These are phyloP conservation scores for Odontarrhena argentea DNA, from an alignment of 345 rosid species.

Conservation along the genomic window DNA sequence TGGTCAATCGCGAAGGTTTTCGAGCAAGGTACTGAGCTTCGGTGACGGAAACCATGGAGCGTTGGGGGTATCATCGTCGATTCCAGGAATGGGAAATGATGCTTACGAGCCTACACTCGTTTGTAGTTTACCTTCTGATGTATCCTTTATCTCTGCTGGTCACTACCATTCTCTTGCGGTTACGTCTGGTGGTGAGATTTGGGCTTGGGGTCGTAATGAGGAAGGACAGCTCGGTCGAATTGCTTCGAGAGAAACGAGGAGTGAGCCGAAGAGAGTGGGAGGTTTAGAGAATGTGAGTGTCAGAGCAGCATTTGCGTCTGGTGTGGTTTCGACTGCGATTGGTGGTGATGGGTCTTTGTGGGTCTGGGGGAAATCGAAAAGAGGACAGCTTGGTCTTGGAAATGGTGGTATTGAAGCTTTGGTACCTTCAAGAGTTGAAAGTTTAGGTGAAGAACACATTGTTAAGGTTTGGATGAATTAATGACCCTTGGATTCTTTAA, in stretches of 20 bases:
- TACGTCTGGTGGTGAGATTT: conserved; percentile 67
- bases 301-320: conserved; percentile 72
- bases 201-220: conserved; percentile 91
- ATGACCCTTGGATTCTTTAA: too few species aligned
- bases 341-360: conserved; percentile 85
- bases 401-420: conserved; percentile 54
- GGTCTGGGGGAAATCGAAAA: conserved; percentile 97
- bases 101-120: conserved; percentile 73
- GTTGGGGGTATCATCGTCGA: conserved; percentile 59
- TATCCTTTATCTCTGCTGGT: conserved; percentile 57
- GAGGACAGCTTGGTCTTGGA: conserved; percentile 97
- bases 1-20: conserved; percentile 32
- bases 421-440: conserved; percentile 62
- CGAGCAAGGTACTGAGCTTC: conserved; percentile 69
- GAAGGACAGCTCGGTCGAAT: conserved; percentile 84
- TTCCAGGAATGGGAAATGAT: conserved; percentile 58
- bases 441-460: conserved; percentile 63
- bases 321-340: conserved; percentile 76
- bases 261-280: conserved; percentile 66
- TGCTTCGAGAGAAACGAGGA: conserved; percentile 32
- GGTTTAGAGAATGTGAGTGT: conserved; percentile 63
- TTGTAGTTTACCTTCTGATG: conserved; percentile 58
- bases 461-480: conserved; percentile 58
- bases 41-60: conserved; percentile 90
- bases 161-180: conserved; percentile 96